These are phyloP conservation scores for Mortierella sp. DNA, from an alignment of 371 early-diverging fungal genomes.

Conservation along the genomic window DNA sequence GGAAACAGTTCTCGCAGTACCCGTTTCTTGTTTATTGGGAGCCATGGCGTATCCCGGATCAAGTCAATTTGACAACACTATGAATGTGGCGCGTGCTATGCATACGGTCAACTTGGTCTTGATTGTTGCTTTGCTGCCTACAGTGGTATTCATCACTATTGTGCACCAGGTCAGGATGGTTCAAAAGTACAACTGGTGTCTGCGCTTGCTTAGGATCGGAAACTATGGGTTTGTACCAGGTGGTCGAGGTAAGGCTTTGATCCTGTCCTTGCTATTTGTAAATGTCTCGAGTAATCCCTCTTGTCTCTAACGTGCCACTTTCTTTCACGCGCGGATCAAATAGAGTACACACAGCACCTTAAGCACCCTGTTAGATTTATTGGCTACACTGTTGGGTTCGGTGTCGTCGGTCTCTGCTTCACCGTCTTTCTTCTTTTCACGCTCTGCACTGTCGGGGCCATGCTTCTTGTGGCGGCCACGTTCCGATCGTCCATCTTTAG, in stretches of 20 bases:
- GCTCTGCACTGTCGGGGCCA: conserved; percentile 45
- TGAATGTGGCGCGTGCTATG: conserved; percentile 56
- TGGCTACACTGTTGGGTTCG: conserved; percentile 55
- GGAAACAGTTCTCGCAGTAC: conserved; percentile 44
- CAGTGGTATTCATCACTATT: conserved; percentile 39
- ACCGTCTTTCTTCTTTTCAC: conserved; percentile 45
- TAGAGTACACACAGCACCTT: conserved; percentile 53
- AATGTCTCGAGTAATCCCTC: too few relatives aligned
- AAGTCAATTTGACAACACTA: conserved; percentile 53
- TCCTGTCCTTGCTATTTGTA: not conserved
- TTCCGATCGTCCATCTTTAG: conserved; percentile 52
- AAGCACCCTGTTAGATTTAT: conserved; percentile 55
- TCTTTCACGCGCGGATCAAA: not conserved
- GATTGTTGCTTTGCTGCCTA: conserved; percentile 38
- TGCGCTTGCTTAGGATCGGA: conserved; percentile 40
- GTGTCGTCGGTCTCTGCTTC: conserved; percentile 54
- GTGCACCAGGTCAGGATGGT: conserved; percentile 55
- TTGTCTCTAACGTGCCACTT: not conserved
- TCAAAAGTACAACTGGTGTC: conserved; percentile 56
- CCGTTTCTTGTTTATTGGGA: conserved; percentile 47
- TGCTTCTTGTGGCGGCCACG: conserved; percentile 53
- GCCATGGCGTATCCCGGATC: conserved; percentile 46
- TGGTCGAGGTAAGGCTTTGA: conserved; percentile 39
- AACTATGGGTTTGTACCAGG: conserved; percentile 56
- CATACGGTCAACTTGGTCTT: conserved; percentile 51